Conservation (phyloP, 495 filamentous ascomycete species). For the Xylaria cubensis region DNA sequence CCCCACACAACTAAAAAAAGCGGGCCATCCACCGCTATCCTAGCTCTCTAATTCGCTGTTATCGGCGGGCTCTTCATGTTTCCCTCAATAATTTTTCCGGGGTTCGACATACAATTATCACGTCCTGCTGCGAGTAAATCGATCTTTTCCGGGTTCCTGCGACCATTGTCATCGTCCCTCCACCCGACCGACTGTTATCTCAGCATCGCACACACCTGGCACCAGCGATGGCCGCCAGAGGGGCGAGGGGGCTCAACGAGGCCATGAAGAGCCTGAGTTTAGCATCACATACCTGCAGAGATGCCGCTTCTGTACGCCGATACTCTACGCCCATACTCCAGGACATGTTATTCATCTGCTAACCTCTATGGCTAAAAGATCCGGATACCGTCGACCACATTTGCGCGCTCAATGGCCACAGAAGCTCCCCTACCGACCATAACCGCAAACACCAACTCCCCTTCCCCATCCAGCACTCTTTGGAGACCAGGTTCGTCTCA, state of each 20-base stretch:
- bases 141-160: neutral
- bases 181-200: neutral
- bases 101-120: slow-evolving; percentile 22
- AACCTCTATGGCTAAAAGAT: slow-evolving; percentile 9
- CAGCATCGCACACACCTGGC: neutral
- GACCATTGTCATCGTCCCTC: neutral
- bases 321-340: slow-evolving; percentile 21
- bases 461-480: slow-evolving; percentile 21
- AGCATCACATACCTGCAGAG: slow-evolving; percentile 48
- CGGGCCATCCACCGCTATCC: neutral
- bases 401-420: slow-evolving; percentile 79
- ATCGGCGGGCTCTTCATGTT: neutral
- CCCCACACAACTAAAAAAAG: neutral
- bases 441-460: slow-evolving; percentile 46
- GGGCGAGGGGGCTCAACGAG: slow-evolving; percentile 54
- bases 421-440: slow-evolving; percentile 59
- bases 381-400: slow-evolving; percentile 37
- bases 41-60: slow-evolving; percentile 15
- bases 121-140: neutral
- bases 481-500: slow-evolving; percentile 37
- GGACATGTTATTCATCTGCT: neutral
- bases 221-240: slow-evolving; percentile 50
- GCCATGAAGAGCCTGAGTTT: slow-evolving; percentile 52
- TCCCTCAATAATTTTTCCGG: slow-evolving; percentile 38
- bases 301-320: slow-evolving; percentile 38